A percentile compares a stretch with the other conserved stretches of the same genome.
Evolutionary conservation across 2,329 filamentous ascomycete genomes (phyloP).

Genomic region (Fusarium torulosum): DNA sequence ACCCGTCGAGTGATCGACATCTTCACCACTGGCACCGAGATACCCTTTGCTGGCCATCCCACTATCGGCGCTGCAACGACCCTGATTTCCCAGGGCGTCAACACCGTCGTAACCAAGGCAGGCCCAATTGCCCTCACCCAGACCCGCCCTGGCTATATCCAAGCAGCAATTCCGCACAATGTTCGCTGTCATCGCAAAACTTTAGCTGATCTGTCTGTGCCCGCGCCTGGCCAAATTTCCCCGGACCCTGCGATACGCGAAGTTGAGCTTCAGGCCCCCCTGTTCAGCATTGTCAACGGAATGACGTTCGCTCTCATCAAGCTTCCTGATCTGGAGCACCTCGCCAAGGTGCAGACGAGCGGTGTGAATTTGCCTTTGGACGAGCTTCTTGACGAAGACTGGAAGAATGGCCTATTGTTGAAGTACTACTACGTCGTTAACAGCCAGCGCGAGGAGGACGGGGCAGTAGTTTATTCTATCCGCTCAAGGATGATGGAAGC

Average conservation of each 20-base stretch:
- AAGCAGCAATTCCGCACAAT: slow-evolving; percentile 75
- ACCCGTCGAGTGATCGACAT: slow-evolving; percentile 65
- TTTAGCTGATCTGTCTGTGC: slow-evolving; percentile 51
- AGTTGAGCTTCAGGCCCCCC: slow-evolving; percentile 59
- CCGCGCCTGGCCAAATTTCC: slow-evolving; percentile 48
- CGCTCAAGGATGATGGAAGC: slow-evolving; percentile 71
- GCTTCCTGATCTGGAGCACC: slow-evolving; percentile 69
- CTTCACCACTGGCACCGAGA: slow-evolving; percentile 66
- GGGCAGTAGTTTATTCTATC: slow-evolving; percentile 53
- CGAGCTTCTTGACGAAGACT: slow-evolving; percentile 65
- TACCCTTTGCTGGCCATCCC: slow-evolving; percentile 73
- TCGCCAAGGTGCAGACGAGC: slow-evolving; percentile 58
- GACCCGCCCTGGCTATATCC: slow-evolving; percentile 60
- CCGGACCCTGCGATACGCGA: slow-evolving; percentile 48
- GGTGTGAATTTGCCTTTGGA: slow-evolving; percentile 51
- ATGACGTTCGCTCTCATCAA: slow-evolving; percentile 79
- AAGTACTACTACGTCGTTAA: slow-evolving; percentile 71
- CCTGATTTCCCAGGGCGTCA: slow-evolving; percentile 56
- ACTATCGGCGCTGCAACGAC: slow-evolving; percentile 68
- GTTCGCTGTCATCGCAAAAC: slow-evolving; percentile 69
- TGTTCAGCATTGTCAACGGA: slow-evolving; percentile 76
- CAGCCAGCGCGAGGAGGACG: slow-evolving; percentile 47
- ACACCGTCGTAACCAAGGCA: slow-evolving; percentile 66
- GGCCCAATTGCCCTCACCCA: slow-evolving; percentile 64
- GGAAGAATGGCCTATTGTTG: slow-evolving; percentile 65